Evolutionary conservation across 192 early-diverging fungal genomes (phyloP).

Genomic region (Backusella luteola): DNA sequence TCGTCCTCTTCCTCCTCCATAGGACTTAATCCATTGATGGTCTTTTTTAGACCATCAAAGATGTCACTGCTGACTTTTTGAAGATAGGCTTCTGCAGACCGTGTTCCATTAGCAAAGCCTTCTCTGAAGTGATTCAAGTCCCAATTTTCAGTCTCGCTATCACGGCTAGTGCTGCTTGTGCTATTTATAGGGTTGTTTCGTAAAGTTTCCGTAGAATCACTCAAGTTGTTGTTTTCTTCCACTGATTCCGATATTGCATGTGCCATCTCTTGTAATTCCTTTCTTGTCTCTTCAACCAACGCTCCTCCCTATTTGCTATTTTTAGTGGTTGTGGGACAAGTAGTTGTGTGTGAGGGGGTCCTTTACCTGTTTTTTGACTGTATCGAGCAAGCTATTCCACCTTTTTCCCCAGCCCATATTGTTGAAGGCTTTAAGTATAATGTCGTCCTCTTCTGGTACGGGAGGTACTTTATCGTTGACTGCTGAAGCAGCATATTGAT

Average conservation of each 20-base stretch:
- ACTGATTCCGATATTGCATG: slow-evolving; percentile 41
- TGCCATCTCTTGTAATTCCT: slow-evolving; percentile 49
- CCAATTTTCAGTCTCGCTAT: slow-evolving; percentile 11
- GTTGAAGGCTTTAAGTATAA: slow-evolving; percentile 33
- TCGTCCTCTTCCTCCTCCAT: slow-evolving; percentile 21
- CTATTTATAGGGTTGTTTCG: neutral
- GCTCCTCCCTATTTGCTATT: slow-evolving; percentile 22
- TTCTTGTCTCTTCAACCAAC: slow-evolving; percentile 49
- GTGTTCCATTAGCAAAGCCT: slow-evolving; percentile 31
- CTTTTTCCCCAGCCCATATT: slow-evolving; percentile 26
- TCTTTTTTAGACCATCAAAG: slow-evolving; percentile 38
- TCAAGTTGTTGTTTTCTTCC: neutral
- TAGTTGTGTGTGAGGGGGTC: neutral
- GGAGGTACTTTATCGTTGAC: slow-evolving; percentile 18
- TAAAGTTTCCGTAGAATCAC: neutral
- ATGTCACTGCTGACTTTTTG: slow-evolving; percentile 45
- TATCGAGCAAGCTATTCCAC: slow-evolving; percentile 23
- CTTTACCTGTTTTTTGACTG: slow-evolving; percentile 37
- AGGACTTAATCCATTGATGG: slow-evolving; percentile 40
- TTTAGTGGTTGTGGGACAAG: neutral
- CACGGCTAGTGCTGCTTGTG: neutral
- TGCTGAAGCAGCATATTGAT: slow-evolving; percentile 32
- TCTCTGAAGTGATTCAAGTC: slow-evolving; percentile 26
- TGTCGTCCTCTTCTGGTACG: slow-evolving; percentile 23
- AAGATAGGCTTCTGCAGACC: slow-evolving; percentile 49